phyloP scores from a whole-genome alignment of 2,329 filamentous ascomycete genomes.

The Pyrenophora teres region DNA sequence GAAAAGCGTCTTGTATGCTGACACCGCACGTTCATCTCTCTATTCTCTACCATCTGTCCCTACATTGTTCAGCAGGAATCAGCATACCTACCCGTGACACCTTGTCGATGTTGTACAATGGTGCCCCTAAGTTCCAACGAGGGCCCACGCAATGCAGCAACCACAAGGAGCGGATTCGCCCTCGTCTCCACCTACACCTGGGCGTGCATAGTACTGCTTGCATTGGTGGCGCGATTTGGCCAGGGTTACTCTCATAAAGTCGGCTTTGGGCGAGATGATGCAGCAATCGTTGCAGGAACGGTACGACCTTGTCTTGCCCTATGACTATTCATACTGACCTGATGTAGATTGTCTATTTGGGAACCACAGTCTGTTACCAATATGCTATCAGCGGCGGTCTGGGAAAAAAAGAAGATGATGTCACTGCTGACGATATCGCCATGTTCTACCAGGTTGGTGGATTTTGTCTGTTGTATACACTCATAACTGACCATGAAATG shows the following conservation, averaged over 20 bases:
- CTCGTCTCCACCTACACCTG: constrained; percentile 28
- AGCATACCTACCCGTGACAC: no score
- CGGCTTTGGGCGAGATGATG: constrained; percentile 24
- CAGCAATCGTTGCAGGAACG: constrained; percentile 13
- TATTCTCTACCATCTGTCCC: not conserved
- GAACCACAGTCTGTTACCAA: constrained; percentile 19
- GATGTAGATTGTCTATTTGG: constrained; percentile 17
- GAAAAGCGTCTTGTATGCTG: not conserved
- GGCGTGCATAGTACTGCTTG: constrained; percentile 18
- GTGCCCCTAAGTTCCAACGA: constrained; percentile 2
- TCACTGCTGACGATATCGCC: constrained; percentile 6
- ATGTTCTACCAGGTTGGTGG: constrained; percentile 22
- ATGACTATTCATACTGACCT: constrained; percentile 1
- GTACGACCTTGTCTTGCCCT: constrained; percentile 7
- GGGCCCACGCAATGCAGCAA: constrained; percentile 11
- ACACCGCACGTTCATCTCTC: not conserved
- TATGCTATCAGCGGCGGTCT: constrained; percentile 23
- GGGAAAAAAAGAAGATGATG: constrained; percentile 10
- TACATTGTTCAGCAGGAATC: not conserved
- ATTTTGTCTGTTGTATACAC: not conserved
- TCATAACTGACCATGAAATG: not conserved
- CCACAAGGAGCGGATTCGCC: constrained; percentile 15
- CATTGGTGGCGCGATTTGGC: constrained; percentile 17
- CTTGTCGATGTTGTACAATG: not conserved
- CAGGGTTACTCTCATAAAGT: constrained; percentile 18